Base-by-base conservation (phyloP, 306 rosid genomes). In the Quercus robur region DNA sequence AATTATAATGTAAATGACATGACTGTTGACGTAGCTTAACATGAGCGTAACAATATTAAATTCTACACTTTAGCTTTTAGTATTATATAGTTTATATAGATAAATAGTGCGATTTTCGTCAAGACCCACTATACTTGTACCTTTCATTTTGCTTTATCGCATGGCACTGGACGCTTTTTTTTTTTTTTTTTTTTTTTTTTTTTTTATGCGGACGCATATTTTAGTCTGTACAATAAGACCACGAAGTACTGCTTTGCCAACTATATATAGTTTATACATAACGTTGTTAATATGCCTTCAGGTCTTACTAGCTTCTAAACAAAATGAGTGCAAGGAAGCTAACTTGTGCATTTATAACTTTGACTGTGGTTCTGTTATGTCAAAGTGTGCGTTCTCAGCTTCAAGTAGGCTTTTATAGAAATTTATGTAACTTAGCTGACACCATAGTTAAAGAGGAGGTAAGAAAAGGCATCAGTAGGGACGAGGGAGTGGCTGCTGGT, bases 401-500 rank as follows among this genome's bases (percentile, higher is more conserved):
- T n/a, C 79, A 81, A 49, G 82, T 84, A 51, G 93, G 97, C 78
- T 91, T 82, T 83, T 91, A 91, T 33, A 57, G 70, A 26, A n/a
- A 74, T 52, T 82, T 92, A 33, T 89, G 97, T 78, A n/a, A 20
- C 38, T 55, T 66, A 55, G 93, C 91, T 19, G 97, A 91, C 88
- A 76, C 84, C 74, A 85, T 89, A 57, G 92, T 93, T 13, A 88
- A 89, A 64, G 87, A 88, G 28, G 97, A 86, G 71, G 91, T 89
- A 35, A 70, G 58, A 76, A 84, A 73, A 87, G 82, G 49, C 64
- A 77, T 71, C 67, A 10, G 0, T 74, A 52, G 38, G 21, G 76
- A 89, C 74, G 81, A 81, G 69, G 93, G 92, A 46, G 56, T 91
- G 75, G 94, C 90, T 81, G 89, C 97, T 64, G 94, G 91, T 62